Base-by-base conservation (phyloP, 805 yeast genomes). In the Monosporozyma unispora region DNA sequence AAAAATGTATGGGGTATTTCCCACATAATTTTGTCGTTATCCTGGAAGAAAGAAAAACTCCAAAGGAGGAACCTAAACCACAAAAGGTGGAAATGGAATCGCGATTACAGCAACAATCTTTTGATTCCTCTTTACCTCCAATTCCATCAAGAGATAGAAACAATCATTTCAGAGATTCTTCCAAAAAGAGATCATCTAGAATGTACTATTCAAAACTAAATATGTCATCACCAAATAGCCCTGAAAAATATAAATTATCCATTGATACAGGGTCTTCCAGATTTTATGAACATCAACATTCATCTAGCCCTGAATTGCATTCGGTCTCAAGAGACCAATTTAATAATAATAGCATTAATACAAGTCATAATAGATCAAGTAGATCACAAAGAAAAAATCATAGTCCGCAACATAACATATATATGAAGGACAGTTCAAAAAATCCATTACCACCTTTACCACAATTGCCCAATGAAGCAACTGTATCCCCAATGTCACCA, bases 21-120 rank as follows among this genome's bases (percentile, higher is more conserved):
- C 98, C 99, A 1, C 76, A 83, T 38, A 91, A 90, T 59, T 90
- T 83, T 62, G 97, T 89, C 5, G 81, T 79, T 51, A 60, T 80
- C 18, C 57, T 82, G 45, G 76, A 75, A 57, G 66, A 70, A 45
- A 66, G 54, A 48, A 51, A 57, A 6, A 57, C 58, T 43, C 46
- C 42, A 25, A n/a, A 37, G 14, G 18, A 21, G 5, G n/a, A 35
- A 16, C 10, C 4, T 12, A 21, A 19, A 7, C 10, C 43, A 8
- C 21, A 22, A 11, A 33, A 45, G 12, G 19, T 16, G 8, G 3
- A 11, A 42, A 9, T 18, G 10, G 38, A 25, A 25, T 28, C 25
- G 10, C 3, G 9, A 11, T 4, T 10, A 39, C 21, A 21, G 4
- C 4, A 9, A 21, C 16, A 39, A 21, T 21, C 42, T 19, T 21